Evolutionary conservation across 1,284 basidiomycete genomes (phyloP).

Genomic region (Marasmius oreades): DNA sequence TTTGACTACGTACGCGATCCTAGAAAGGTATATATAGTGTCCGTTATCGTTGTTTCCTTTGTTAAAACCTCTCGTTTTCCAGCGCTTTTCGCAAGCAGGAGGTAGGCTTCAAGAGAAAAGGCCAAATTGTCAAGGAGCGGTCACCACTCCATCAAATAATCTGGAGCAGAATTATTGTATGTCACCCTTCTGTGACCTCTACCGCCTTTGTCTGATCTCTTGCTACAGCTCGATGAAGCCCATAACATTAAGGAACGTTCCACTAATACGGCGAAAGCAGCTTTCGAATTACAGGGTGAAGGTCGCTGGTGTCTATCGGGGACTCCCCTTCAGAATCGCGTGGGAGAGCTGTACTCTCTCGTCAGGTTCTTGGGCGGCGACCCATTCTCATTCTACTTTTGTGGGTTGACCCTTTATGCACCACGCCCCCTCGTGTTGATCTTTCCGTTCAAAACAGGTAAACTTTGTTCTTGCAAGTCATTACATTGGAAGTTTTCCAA

Average conservation of each 20-base stretch:
- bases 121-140: conserved; percentile 83
- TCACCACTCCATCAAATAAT: conserved; percentile 83
- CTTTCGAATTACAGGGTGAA: conserved; percentile 82
- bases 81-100: conserved; percentile 93
- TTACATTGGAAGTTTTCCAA: conserved; percentile 89
- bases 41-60: not conserved
- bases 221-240: conserved; percentile 84
- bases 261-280: conserved; percentile 95
- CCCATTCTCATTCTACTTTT: conserved; percentile 91
- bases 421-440: not conserved
- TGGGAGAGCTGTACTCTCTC: conserved; percentile 96
- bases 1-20: conserved; percentile 78
- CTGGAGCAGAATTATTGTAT: conserved; percentile 80
- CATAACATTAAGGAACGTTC: conserved; percentile 97
- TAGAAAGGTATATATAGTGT: conserved; percentile 53
- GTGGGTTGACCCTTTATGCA: conserved; percentile 42
- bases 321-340: conserved; percentile 96
- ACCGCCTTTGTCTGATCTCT: conserved; percentile 1
- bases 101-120: conserved; percentile 86
- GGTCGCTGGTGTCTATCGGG: conserved; percentile 97
- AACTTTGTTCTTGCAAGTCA: conserved; percentile 82
- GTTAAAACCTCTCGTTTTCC: not conserved
- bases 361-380: conserved; percentile 91
- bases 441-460: conserved; percentile 49
- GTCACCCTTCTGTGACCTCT: conserved; percentile 18